Base-by-base conservation (phyloP, 345 rosid genomes). In the Murraya paniculata region DNA sequence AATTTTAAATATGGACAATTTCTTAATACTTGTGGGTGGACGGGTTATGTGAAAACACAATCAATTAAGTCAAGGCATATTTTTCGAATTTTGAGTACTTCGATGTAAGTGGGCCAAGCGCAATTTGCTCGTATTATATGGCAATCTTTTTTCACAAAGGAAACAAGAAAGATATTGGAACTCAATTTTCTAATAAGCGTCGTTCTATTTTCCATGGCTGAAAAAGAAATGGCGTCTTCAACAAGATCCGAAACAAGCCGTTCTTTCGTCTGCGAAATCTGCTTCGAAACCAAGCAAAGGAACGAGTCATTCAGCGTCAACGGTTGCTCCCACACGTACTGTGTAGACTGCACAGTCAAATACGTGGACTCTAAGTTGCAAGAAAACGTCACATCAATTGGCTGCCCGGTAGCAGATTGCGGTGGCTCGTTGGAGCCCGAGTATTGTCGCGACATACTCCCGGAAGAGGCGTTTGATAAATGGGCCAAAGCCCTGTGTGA, bases 401-500 rank as follows among this genome's bases (percentile, higher is more conserved):
- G 30, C 11, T 90, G 93, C 50, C 91, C 93, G 0, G 86, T 39
- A 2, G 4, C 73, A 11, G 72, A 55, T 4, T 90, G 90, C 50
- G 10, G 22, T 21, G 89, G 85, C 11, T 7, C 48, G 4, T 38
- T 90, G 71, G 89, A 90, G 45, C 91, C 86, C 0, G 80, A 80
- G n/a, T 58, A 75, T 14, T 87, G 89, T 59, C 81, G 83, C 2
- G 13, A 73, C 3, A 82, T 88, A 4, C 68, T 82, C 25, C 70
- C 74, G 1, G 6, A 30, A 4, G 19, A 75, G 9, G 65, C 71
- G 56, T 82, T 82, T 71, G 86, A 90, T 41, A 71, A 86, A 25
- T 90, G 90, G 94, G 90, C 88, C 2, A 67, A 28, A 22, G 82
- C 87, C 10, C 82, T 88, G 50, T 86, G 92, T 33, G 91, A 90